Base-by-base conservation (phyloP, 225 moss, liverwort and hornwort species). In the Thuidium tamariscinum region DNA sequence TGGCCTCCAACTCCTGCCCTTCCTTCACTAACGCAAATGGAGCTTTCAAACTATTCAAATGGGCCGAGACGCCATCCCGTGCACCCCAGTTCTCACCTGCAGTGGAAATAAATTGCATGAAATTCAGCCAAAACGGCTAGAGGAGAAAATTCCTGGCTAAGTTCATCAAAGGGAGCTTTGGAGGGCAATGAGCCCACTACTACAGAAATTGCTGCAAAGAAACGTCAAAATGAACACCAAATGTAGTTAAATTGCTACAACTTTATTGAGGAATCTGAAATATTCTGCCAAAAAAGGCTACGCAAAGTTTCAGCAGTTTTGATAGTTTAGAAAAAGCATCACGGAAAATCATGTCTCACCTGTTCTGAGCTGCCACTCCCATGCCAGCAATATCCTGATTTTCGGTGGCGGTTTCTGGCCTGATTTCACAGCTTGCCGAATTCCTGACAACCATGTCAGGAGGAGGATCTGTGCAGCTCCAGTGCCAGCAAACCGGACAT, bases 401-500 rank as follows among this genome's bases (percentile, higher is more conserved):
- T 76, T 86, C n/a, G 88, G 64, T 6, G 97, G 88, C 66, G 95
- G 83, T 72, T 92, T 88, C 69, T 90, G 91, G 13, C 95, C 96
- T 16, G 90, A 91, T 46, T 88, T 67, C 55, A 92, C 81, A 9
- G 91, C 88, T 74, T 95, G 92, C 56, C 95, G 93, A 68, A 99
- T 95, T 19, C 94, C 90, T 11, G 95, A 89, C 1, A 99, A 89
- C 99, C 99, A 99, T 27, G 97, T 95, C 75, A 99, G 83, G 59
- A 99, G 86, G 18, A 99, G 91, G 18, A 99, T 89, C 89, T 99
- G 97, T 2, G 95, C 94, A 14, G 99, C 93, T 49, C 97, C 99
- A n/a, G 94, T 92, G 49, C 95, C 95, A 13, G 95, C 89, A 32
- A 88, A 90, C 44, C 94, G 91, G 7, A 97, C 89, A 80, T 96